Evolutionary conservation across 306 rosid genomes (phyloP).

Genomic region (Ammopiptanthus mongolicus): DNA sequence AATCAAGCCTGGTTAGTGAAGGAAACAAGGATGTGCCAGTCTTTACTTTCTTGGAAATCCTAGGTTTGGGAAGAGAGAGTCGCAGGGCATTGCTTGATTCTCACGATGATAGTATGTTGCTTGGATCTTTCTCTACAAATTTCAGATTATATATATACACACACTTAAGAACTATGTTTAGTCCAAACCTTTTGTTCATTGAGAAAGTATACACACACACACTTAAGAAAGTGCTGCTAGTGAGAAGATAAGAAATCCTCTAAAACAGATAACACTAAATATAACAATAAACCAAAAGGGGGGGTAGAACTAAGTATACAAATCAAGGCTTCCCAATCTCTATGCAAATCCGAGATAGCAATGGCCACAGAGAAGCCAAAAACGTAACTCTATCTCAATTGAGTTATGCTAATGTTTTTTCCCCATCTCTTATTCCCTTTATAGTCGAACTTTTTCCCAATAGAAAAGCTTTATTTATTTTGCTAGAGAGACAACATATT

Average conservation of each 20-base stretch:
- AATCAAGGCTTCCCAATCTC: background rate
- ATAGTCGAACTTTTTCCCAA: background rate
- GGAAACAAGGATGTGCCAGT: constrained; percentile 45
- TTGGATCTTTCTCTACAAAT: constrained; percentile 12
- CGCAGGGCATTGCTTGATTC: constrained; percentile 43
- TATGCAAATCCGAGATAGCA: background rate
- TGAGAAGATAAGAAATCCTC: background rate
- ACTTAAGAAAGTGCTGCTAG: background rate
- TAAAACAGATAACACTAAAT: background rate
- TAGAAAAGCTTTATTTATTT: background rate
- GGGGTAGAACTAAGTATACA: background rate
- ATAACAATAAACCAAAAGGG: background rate
- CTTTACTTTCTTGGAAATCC: constrained; percentile 56
- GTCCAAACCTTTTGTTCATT: background rate
- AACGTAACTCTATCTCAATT: background rate
- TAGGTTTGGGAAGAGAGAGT: constrained; percentile 57
- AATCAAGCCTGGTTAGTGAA: constrained; percentile 44
- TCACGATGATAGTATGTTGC: constrained; percentile 54
- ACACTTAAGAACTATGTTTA: background rate
- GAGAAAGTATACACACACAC: background rate
- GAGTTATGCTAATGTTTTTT: background rate
- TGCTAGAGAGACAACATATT: background rate
- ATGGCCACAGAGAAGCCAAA: background rate
- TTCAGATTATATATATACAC: background rate
- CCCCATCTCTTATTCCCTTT: background rate